phyloP scores from a whole-genome alignment of 179 eudicot species.

The Monotropa hypopitys region DNA sequence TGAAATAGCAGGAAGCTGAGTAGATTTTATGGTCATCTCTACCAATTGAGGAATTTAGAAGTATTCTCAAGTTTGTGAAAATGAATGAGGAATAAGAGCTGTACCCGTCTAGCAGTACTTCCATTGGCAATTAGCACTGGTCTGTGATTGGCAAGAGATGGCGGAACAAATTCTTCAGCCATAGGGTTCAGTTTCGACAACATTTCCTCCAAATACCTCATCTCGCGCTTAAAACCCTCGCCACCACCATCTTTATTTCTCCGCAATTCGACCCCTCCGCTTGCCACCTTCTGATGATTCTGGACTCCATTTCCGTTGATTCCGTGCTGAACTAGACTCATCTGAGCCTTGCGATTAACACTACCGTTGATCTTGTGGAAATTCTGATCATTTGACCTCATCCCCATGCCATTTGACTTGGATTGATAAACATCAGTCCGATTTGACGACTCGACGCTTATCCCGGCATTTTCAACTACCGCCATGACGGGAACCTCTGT shows the following conservation, averaged over 20 bases:
- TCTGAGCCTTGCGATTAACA: conserved; percentile 5
- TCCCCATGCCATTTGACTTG: conserved; percentile 11
- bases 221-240: conserved; percentile 41
- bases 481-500: conserved; percentile 32
- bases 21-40: background rate
- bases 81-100: background rate
- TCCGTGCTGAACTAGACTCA: conserved; percentile 3
- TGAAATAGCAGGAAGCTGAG: background rate
- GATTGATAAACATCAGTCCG: conserved; percentile 29
- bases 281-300: conserved; percentile 10
- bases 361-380: conserved; percentile 15
- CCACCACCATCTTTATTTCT: conserved; percentile 11
- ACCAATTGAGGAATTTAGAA: background rate
- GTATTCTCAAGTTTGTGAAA: background rate
- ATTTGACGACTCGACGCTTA: conserved; percentile 10
- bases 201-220: conserved; percentile 77
- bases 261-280: conserved; percentile 6
- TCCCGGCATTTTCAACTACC: conserved; percentile 34
- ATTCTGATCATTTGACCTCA: conserved; percentile 23
- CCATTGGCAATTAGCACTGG: conserved; percentile 16
- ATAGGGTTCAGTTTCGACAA: conserved; percentile 73
- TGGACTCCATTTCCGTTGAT: conserved; percentile 14
- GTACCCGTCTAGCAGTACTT: conserved; percentile 27
- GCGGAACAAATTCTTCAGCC: conserved; percentile 83
- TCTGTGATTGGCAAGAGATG: conserved; percentile 18